Evolutionary conservation across 2,329 filamentous ascomycete species (phyloP), one percentile per base, ranked within the genome.

Genomic region (Fusarium robinianum): DNA sequence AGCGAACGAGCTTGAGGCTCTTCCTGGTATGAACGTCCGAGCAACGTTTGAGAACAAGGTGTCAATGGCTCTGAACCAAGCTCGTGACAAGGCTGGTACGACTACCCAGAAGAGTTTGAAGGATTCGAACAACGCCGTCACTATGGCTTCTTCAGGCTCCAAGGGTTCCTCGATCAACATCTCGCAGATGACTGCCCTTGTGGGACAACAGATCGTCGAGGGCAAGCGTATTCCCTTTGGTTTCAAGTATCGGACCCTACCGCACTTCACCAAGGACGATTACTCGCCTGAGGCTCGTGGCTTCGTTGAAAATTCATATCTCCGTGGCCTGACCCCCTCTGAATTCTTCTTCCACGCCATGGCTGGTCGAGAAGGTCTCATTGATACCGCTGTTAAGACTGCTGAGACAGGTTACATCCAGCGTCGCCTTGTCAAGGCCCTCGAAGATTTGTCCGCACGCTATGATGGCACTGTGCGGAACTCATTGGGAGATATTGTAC

Each of bases 321-420:
- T 99, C 9, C 88, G 94, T 76, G 94, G 94, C 42, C 75, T 99
- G 46, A 99, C 95, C 1, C 94, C 94, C 0, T 86, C 88, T 1
- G 94, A 99, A 61, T 99, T 99, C 74, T 99, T 96, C 76, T 99
- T 99, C 80, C 94, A 99, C 80, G 94, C 94, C 65, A 99, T 99
- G 94, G 94, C 94, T 78, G 94, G 94, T 90, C 85, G 94, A 76
- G 94, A 99, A 73, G 94, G 94, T 95, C 79, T 99, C 41, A 99
- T 99, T 61, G 94, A 99, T 79, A 99, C 94, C 38, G 94, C 94
- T 57, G 95, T 99, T 72, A 99, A 99, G 80, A 99, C 94, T 55
- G 94, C 94, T 14, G 95, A 99, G 71, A 99, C 95, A 45, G 94
- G 94, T 72, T 99, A 99, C 69, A 99, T 99, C 56, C 95, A 99